A percentile compares a stretch with the other conserved stretches of the same genome.
Evolutionary conservation across 805 yeast species (phyloP).

Genomic region (Komagataella mondaviorum): DNA sequence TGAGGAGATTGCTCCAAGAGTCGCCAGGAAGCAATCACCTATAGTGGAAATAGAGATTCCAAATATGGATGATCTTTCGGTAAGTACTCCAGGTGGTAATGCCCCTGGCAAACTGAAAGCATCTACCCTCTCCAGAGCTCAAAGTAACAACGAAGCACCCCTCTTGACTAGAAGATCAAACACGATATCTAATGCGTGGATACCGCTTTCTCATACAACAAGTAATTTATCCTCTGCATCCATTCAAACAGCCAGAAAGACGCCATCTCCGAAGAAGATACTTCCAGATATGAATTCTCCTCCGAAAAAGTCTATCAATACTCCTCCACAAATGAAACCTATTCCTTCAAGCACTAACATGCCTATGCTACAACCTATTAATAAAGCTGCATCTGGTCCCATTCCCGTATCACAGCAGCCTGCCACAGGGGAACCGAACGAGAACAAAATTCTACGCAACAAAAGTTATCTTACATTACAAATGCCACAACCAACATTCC

Average conservation of each 20-base stretch:
- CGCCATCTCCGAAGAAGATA: slow-evolving; percentile 33
- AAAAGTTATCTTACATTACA: slow-evolving; percentile 51
- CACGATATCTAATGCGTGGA: neutral
- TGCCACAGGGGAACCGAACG: neutral
- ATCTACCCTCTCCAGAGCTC: neutral
- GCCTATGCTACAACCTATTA: slow-evolving; percentile 43
- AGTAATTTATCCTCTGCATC: slow-evolving; percentile 12
- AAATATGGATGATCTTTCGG: slow-evolving; percentile 34
- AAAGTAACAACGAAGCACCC: neutral
- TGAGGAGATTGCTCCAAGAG: neutral
- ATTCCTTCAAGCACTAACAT: slow-evolving; percentile 23
- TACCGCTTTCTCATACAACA: neutral
- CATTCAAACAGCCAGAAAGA: slow-evolving; percentile 14
- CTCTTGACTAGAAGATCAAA: neutral
- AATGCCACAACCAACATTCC: slow-evolving; percentile 62
- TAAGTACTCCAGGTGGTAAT: slow-evolving; percentile 9
- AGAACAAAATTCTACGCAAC: slow-evolving; percentile 20
- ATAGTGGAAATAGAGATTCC: slow-evolving; percentile 59
- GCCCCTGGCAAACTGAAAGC: neutral
- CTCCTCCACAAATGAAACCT: slow-evolving; percentile 35
- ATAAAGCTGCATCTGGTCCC: slow-evolving; percentile 16
- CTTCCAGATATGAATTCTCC: slow-evolving; percentile 12
- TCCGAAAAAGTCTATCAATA: slow-evolving; percentile 14
- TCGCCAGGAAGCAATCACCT: slow-evolving; percentile 34
- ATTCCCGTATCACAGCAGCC: neutral